Evolutionary conservation across 768 basidiomycete species (phyloP), one percentile per base, ranked within the genome.

Genomic region (Porphyrellus cyaneotinctus): DNA sequence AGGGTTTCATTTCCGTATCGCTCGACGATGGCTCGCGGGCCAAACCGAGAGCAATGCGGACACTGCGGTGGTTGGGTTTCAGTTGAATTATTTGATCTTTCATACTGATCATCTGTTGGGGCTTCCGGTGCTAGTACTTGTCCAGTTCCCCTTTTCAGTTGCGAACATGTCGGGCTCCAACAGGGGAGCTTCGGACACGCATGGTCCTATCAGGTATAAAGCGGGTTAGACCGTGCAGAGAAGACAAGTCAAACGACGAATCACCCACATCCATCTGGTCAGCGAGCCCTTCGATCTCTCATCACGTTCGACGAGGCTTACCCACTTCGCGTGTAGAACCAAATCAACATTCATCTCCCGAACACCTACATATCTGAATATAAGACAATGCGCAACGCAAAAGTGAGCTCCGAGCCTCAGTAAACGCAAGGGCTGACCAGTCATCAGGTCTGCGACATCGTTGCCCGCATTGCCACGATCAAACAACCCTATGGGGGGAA

Each of bases 401-500:
- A 62, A 50, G 64, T 56, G 44, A 41, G 43, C 26, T 14, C 20
- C 47, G n/a, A 13, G 12, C 24, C 2, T 35, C 17, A n/a, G 30
- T n/a, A n/a, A 14, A 24, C 11, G 28, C 30, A 17, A 38, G 8
- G 14, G 37, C 42, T 59, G 47, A 64, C 46, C 30, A 11, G 3
- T 17, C 1, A 14, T 22, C n/a, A 65, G 65, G 17, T 51, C 42
- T 30, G 4, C 3, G 26, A 31, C 18, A 9, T 31, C 26, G 17
- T 32, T 7, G 42, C 52, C 26, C 6, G 6, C 33, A 48, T 23
- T 14, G 26, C 28, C 8, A 39, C 47, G 6, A 47, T 53, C 47
- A 67, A 60, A n/a, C 52, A 54, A 15, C 56, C 54, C 13, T 63
- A 56, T 15, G 48, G 54, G 43, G 64, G 56, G 0, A 58, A 47